These are phyloP conservation scores for Colletotrichum sp. DNA, from an alignment of 2,329 filamentous ascomycete genomes.

Conservation along the genomic window DNA sequence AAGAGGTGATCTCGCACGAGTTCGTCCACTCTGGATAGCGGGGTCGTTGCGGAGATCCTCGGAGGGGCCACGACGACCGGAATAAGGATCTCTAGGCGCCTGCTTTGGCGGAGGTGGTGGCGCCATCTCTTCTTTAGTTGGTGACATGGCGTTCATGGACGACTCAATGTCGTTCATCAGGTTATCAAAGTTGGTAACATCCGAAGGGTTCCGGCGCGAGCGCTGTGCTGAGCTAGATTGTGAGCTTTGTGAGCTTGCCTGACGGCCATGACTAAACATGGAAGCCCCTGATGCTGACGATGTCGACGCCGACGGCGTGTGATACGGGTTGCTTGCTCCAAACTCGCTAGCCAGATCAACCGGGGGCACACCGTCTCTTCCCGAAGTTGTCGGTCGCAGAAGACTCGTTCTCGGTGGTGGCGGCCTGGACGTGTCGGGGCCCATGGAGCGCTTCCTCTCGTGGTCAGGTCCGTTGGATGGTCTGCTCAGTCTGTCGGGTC, in stretches of 20 bases:
- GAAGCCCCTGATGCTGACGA: constrained; percentile 73
- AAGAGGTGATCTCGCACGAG: constrained; percentile 27
- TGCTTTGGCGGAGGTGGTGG: constrained; percentile 25
- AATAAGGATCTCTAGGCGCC: constrained; percentile 20
- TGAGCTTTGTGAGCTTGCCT: constrained; percentile 66
- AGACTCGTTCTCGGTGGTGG: constrained; percentile 59
- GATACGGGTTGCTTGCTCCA: constrained; percentile 67
- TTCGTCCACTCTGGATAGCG: constrained; percentile 26
- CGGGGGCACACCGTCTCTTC: constrained; percentile 43
- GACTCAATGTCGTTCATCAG: constrained; percentile 63
- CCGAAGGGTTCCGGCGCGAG: constrained; percentile 42
- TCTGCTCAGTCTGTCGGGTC: constrained; percentile 40
- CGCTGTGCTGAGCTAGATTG: constrained; percentile 58
- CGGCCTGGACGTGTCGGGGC: constrained; percentile 54
- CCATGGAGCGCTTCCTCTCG: constrained; percentile 46
- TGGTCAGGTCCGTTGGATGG: constrained; percentile 27
- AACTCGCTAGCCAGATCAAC: constrained; percentile 67
- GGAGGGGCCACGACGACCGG: constrained; percentile 4
- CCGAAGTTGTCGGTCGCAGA: constrained; percentile 45
- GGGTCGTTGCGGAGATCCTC: constrained; percentile 38
- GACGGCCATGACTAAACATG: constrained; percentile 60
- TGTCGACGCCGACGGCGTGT: constrained; percentile 67
- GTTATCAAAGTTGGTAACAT: constrained; percentile 52
- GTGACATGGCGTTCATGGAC: constrained; percentile 48
- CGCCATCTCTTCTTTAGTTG: constrained; percentile 31